Evolutionary conservation across 495 filamentous ascomycete species (phyloP).

Genomic region (Penicillium egyptiacum): DNA sequence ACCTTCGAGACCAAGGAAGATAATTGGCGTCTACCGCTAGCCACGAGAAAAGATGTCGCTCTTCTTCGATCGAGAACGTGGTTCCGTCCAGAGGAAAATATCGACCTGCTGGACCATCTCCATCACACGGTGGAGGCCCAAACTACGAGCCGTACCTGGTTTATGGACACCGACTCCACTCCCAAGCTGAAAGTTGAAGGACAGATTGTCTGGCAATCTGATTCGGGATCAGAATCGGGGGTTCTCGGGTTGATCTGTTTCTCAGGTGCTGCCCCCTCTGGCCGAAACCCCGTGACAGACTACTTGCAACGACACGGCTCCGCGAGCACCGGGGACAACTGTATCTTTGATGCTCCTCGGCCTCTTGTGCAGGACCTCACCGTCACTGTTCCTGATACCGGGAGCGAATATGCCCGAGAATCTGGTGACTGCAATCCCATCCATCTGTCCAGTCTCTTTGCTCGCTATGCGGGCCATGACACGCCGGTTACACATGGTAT

Average conservation of each 20-base stretch:
- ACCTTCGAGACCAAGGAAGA: conserved; percentile 23
- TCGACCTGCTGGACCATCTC: conserved; percentile 1
- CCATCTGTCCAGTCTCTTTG: conserved; percentile 34
- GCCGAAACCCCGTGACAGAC: conserved; percentile 27
- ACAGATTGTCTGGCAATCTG: neutral
- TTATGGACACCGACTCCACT: neutral
- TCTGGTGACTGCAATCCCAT: conserved; percentile 43
- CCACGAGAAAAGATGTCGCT: conserved; percentile 13
- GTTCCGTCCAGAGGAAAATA: neutral
- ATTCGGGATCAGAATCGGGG: neutral
- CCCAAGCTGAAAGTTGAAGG: neutral
- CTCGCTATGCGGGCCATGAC: conserved; percentile 30
- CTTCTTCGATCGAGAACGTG: conserved; percentile 16
- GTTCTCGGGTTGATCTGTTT: neutral
- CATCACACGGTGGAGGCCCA: conserved; percentile 1
- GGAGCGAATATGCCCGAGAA: conserved; percentile 31
- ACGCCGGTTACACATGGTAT: conserved; percentile 41
- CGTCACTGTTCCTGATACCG: conserved; percentile 22
- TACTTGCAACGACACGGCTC: conserved; percentile 34
- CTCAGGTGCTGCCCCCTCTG: neutral
- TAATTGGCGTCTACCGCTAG: conserved; percentile 14
- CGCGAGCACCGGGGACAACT: neutral
- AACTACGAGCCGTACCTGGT: neutral
- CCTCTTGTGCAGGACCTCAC: neutral
- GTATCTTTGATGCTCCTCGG: neutral